Evolutionary conservation across 495 filamentous ascomycete species (phyloP).

Genomic region (Friedmanniomyces endolithicus): DNA sequence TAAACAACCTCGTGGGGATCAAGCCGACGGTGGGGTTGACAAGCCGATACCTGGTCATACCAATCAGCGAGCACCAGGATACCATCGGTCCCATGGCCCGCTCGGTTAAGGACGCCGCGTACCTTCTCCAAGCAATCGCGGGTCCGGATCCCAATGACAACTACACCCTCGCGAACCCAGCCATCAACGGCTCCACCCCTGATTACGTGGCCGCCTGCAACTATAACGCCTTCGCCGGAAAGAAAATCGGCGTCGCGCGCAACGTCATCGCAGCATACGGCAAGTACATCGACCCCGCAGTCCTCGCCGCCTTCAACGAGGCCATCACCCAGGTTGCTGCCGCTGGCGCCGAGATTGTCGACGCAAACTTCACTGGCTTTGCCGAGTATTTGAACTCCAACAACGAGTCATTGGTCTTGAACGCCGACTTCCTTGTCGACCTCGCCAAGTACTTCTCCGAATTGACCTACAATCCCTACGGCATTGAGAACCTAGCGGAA

Average conservation of each 20-base stretch:
- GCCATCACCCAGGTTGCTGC: conserved; percentile 33
- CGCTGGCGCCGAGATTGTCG: conserved; percentile 42
- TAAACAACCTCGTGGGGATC: conserved; percentile 39
- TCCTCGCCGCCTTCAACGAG: conserved; percentile 35
- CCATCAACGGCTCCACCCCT: conserved; percentile 30
- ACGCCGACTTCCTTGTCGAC: conserved; percentile 30
- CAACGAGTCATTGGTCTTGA: conserved; percentile 23
- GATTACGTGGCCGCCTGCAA: conserved; percentile 43
- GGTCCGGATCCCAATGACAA: conserved; percentile 41
- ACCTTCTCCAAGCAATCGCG: conserved; percentile 50
- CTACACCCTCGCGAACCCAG: conserved; percentile 42
- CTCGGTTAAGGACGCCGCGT: conserved; percentile 54
- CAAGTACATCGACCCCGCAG: conserved; percentile 20
- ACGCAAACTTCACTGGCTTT: conserved; percentile 41
- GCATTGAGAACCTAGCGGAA: conserved; percentile 29
- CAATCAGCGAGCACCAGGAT: conserved; percentile 50
- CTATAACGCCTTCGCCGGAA: conserved; percentile 34
- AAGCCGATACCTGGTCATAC: conserved; percentile 48
- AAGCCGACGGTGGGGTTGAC: conserved; percentile 63
- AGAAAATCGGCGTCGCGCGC: conserved; percentile 41
- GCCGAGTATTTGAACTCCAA: conserved; percentile 21
- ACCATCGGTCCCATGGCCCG: conserved; percentile 54
- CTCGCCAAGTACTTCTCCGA: conserved; percentile 28
- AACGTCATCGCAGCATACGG: conserved; percentile 33
- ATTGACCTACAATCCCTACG: conserved; percentile 32